Conservation (phyloP, 139 green algal species). For the Monoraphidium neglectum region DNA sequence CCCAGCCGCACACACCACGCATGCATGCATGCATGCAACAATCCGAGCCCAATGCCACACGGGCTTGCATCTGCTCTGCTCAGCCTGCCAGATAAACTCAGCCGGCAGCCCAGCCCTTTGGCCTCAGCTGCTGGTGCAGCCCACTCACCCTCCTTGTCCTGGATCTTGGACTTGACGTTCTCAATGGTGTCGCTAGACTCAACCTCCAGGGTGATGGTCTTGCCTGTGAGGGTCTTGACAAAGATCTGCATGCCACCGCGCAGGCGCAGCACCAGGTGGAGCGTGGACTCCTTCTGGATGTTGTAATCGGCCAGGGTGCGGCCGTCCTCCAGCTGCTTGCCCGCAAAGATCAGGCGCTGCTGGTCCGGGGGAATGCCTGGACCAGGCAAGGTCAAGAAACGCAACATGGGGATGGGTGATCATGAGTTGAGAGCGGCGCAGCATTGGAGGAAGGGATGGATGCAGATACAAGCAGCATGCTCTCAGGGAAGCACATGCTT, state of each 20-base stretch:
- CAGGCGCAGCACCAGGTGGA: conserved; percentile 76
- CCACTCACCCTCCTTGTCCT: conserved; percentile 87
- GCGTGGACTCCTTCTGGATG: conserved; percentile 92
- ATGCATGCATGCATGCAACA: no score
- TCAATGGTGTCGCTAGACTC: conserved; percentile 83
- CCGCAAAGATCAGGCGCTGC: conserved; percentile 97
- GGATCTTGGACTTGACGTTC: conserved; percentile 95
- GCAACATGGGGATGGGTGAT: no score
- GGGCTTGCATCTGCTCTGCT: no score
- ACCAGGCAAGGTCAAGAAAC: no score
- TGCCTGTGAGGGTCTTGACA: conserved; percentile 90
- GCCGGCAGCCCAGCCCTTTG: no score
- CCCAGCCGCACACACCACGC: no score
- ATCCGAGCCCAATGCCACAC: neutral
- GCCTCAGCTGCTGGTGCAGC: no score
- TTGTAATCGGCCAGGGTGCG: conserved; percentile 98
- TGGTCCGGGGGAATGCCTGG: conserved; percentile 94
- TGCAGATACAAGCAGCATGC: no score
- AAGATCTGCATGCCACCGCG: conserved; percentile 91
- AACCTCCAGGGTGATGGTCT: conserved; percentile 79
- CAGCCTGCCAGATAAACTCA: no score
- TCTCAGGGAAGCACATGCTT: no score
- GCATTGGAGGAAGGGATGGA: no score
- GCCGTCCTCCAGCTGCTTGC: conserved; percentile 98
- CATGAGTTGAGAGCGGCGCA: no score